Evolutionary conservation across 768 basidiomycete species (phyloP).

Genomic region (Paxillus ammoniavirescens): DNA sequence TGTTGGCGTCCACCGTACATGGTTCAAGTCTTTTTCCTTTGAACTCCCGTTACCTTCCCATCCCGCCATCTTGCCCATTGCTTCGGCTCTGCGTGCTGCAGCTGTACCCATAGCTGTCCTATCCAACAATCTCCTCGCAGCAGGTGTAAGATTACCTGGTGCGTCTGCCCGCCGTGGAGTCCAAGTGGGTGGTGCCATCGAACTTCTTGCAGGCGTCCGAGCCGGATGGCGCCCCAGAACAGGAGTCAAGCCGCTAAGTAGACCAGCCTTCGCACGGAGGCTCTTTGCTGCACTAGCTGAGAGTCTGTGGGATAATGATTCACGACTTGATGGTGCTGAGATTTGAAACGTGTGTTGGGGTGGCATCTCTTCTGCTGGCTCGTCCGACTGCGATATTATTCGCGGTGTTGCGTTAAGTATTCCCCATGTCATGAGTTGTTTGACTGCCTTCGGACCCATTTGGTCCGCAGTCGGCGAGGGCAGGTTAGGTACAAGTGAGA

Average conservation of each 20-base stretch:
- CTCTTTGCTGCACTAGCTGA: constrained; percentile 81
- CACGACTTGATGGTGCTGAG: constrained; percentile 72
- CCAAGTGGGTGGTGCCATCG: constrained; percentile 80
- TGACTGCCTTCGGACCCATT: constrained; percentile 78
- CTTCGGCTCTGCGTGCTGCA: constrained; percentile 63
- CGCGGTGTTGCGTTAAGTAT: constrained; percentile 91
- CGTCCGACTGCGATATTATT: constrained; percentile 65
- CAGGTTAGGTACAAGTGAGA: constrained; percentile 78
- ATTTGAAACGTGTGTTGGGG: constrained; percentile 71
- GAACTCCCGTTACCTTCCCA: constrained; percentile 50
- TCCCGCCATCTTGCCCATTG: constrained; percentile 53
- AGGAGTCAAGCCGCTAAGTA: constrained; percentile 44
- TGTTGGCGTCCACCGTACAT: constrained; percentile 79
- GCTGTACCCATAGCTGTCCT: constrained; percentile 66
- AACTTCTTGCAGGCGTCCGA: constrained; percentile 35
- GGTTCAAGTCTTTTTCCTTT: constrained; percentile 62
- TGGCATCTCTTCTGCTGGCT: constrained; percentile 43
- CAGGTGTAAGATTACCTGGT: constrained; percentile 80
- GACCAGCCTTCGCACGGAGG: constrained; percentile 71
- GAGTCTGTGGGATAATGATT: constrained; percentile 77
- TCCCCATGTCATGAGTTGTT: constrained; percentile 98
- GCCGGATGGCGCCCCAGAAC: constrained; percentile 27
- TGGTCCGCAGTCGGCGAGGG: constrained; percentile 86
- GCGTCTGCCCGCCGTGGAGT: constrained; percentile 77
- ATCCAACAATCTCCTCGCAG: constrained; percentile 73